phyloP scores from a whole-genome alignment of 2,329 filamentous ascomycete species.

The Westerdykella sp. region DNA sequence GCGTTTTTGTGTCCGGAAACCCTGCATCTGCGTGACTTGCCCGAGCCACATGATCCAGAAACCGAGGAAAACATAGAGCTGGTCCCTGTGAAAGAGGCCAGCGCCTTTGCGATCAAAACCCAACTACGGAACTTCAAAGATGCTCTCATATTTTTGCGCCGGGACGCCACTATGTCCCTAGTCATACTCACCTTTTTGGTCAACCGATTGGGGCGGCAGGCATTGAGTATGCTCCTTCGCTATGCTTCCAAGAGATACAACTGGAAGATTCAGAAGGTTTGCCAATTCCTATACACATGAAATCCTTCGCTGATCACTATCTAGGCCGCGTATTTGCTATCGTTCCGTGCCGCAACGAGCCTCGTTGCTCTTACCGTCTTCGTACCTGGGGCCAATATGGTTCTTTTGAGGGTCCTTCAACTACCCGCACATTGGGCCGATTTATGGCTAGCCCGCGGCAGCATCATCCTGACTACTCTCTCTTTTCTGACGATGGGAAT shows the following conservation, averaged over 20 bases:
- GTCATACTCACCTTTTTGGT: slow-evolving; percentile 42
- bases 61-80: slow-evolving; percentile 13
- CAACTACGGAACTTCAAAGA: slow-evolving; percentile 33
- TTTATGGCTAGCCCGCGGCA: slow-evolving; percentile 42
- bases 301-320: slow-evolving; percentile 26
- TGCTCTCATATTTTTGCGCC: slow-evolving; percentile 37
- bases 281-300: not conserved
- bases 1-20: slow-evolving; percentile 31
- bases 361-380: slow-evolving; percentile 44
- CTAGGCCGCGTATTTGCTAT: slow-evolving; percentile 37
- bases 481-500: slow-evolving; percentile 44
- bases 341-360: slow-evolving; percentile 44
- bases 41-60: slow-evolving; percentile 17
- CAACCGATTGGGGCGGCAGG: slow-evolving; percentile 45
- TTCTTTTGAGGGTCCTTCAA: slow-evolving; percentile 33
- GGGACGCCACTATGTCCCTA: slow-evolving; percentile 39
- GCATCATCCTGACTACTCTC: slow-evolving; percentile 40
- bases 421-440: slow-evolving; percentile 40
- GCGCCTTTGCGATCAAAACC: slow-evolving; percentile 18
- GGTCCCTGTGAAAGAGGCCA: slow-evolving; percentile 7
- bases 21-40: slow-evolving; percentile 28
- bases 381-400: slow-evolving; percentile 39
- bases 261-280: slow-evolving; percentile 41
- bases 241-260: slow-evolving; percentile 48
- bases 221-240: slow-evolving; percentile 44